These are phyloP conservation scores for Fusarium continuum DNA, from an alignment of 2,329 filamentous ascomycete genomes.

Conservation along the genomic window DNA sequence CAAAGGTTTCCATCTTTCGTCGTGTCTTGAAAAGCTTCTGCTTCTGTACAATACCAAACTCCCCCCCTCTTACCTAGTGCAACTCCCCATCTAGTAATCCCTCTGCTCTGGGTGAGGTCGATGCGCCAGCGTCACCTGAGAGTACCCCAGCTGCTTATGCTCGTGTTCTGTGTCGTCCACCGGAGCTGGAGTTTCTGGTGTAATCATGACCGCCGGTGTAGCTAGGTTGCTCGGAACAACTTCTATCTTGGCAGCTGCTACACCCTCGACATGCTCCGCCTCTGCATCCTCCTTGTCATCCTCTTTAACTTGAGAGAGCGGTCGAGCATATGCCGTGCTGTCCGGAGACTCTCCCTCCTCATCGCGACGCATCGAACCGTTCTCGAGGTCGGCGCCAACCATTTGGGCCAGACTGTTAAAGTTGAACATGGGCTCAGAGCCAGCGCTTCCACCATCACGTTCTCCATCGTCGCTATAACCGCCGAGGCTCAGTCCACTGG, in stretches of 20 bases:
- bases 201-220: constrained; percentile 58
- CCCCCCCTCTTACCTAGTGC: constrained; percentile 44
- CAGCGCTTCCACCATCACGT: constrained; percentile 59
- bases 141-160: constrained; percentile 56
- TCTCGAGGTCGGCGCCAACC: constrained; percentile 72
- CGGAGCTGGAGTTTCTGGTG: constrained; percentile 58
- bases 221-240: constrained; percentile 8
- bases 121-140: constrained; percentile 44
- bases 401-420: constrained; percentile 88
- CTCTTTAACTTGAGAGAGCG: constrained; percentile 52
- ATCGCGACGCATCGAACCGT: constrained; percentile 49
- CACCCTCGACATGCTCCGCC: constrained; percentile 46
- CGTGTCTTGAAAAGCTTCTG: background rate
- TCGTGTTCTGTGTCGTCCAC: constrained; percentile 48
- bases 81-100: background rate
- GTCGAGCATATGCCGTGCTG: constrained; percentile 36
- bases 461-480: constrained; percentile 60
- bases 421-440: constrained; percentile 85
- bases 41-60: constrained; percentile 10
- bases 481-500: constrained; percentile 63
- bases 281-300: constrained; percentile 49
- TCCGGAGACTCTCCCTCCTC: constrained; percentile 41
- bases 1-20: background rate
- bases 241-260: background rate
- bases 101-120: background rate